These are phyloP conservation scores for Aureobasidium namibiae DNA, from an alignment of 2,329 filamentous ascomycete species.

Conservation along the genomic window DNA sequence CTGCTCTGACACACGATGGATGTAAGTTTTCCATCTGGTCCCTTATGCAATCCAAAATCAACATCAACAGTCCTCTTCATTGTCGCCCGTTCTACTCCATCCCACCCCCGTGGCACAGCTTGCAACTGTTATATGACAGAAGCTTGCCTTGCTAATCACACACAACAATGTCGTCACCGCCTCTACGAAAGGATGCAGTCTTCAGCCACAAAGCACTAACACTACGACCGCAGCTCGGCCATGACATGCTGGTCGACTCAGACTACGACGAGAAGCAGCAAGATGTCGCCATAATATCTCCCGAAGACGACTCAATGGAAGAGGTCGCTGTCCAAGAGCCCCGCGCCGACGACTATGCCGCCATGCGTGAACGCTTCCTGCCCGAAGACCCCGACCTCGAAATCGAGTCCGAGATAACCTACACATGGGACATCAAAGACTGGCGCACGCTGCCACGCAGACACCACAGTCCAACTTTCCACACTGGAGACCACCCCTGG, in stretches of 20 bases:
- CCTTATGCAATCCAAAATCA: neutral
- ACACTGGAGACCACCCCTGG: constrained; percentile 85
- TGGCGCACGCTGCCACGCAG: constrained; percentile 72
- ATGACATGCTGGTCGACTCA: constrained; percentile 56
- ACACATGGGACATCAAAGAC: constrained; percentile 82
- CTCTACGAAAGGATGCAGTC: neutral
- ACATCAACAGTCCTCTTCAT: neutral
- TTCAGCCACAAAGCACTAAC: constrained; percentile 1
- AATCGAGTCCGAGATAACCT: constrained; percentile 62
- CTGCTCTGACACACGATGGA: constrained; percentile 3
- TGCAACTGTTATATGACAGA: constrained; percentile 1
- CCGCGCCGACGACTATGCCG: constrained; percentile 59
- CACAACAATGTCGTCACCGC: neutral
- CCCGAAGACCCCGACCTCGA: constrained; percentile 71
- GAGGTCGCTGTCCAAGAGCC: constrained; percentile 33
- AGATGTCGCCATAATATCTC: constrained; percentile 52
- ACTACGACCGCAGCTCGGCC: constrained; percentile 41
- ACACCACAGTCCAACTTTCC: constrained; percentile 79
- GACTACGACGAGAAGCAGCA: constrained; percentile 53
- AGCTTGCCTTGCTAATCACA: constrained; percentile 1
- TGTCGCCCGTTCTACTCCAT: neutral
- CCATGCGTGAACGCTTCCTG: constrained; percentile 75
- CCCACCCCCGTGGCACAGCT: neutral
- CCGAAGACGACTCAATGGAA: constrained; percentile 51
- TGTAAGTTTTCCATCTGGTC: neutral